Evolutionary conservation across 2,329 filamentous ascomycete genomes (phyloP).

Genomic region (Sclerotinia subarctica): DNA sequence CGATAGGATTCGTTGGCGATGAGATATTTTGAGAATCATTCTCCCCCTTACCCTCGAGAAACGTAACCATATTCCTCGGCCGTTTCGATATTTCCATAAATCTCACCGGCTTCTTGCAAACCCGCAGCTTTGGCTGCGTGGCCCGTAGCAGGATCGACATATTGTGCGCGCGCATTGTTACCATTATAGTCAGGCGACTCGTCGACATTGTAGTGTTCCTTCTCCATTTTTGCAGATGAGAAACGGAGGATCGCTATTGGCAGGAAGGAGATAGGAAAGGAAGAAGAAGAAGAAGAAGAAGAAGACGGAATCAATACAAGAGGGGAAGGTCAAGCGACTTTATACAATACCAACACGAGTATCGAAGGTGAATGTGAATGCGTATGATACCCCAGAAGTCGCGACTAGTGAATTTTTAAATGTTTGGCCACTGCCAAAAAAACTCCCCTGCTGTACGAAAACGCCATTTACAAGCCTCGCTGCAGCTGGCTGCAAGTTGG

Average conservation of each 20-base stretch:
- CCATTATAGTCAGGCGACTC: conserved; percentile 28
- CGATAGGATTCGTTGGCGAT: neutral
- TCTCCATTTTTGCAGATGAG: conserved; percentile 30
- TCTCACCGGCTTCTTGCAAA: conserved; percentile 48
- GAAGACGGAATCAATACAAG: neutral
- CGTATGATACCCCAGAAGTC: neutral
- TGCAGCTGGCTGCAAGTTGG: conserved; percentile 19
- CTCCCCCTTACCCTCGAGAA: conserved; percentile 44
- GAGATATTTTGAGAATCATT: neutral
- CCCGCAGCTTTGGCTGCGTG: conserved; percentile 36
- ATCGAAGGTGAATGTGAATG: neutral
- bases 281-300: too few relatives aligned
- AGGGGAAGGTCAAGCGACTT: neutral
- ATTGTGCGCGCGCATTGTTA: conserved; percentile 24
- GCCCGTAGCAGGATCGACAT: conserved; percentile 29
- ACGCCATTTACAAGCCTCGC: conserved; percentile 10
- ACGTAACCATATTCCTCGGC: conserved; percentile 53
- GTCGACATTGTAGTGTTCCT: conserved; percentile 29
- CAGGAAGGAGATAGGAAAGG: neutral
- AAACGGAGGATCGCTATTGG: conserved; percentile 1
- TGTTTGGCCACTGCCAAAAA: neutral
- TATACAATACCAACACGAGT: conserved; percentile 2
- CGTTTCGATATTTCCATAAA: conserved; percentile 50
- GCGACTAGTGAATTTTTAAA: conserved; percentile 7
- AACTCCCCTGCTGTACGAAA: neutral